phyloP scores from a whole-genome alignment of 805 yeast species.

The Lachancea thermotolerans region DNA sequence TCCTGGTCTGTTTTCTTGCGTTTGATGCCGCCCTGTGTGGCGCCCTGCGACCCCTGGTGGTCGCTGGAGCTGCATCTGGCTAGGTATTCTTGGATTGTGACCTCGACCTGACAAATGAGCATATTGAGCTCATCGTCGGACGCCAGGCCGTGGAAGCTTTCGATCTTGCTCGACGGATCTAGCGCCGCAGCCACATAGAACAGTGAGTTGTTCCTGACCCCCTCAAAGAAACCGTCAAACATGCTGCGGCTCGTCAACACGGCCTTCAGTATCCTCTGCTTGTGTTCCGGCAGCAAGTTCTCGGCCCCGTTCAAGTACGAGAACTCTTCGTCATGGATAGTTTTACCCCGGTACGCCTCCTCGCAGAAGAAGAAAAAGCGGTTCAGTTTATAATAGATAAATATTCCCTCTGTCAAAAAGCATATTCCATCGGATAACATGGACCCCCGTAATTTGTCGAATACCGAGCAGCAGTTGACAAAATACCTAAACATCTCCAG shows the following conservation, averaged over 20 bases:
- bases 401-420: slow-evolving; percentile 5
- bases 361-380: slow-evolving; percentile 5
- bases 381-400: slow-evolving; percentile 4
- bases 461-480: slow-evolving; percentile 3
- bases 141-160: background rate
- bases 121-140: background rate
- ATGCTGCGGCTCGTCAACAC: slow-evolving; percentile 1
- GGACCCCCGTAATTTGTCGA: slow-evolving; percentile 1
- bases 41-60: background rate
- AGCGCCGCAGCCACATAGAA: slow-evolving; percentile 7
- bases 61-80: slow-evolving; percentile 1
- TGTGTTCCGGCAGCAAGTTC: slow-evolving; percentile 5
- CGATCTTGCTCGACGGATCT: slow-evolving; percentile 8
- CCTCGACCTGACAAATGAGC: slow-evolving; percentile 1
- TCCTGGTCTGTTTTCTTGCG: slow-evolving; percentile 1
- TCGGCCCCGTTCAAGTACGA: slow-evolving; percentile 7
- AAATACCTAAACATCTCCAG: slow-evolving; percentile 6
- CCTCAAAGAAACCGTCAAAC: slow-evolving; percentile 5
- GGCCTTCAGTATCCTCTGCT: slow-evolving; percentile 7
- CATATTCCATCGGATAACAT: slow-evolving; percentile 4
- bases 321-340: slow-evolving; percentile 2
- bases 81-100: slow-evolving; percentile 2
- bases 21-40: background rate
- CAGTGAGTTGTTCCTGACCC: slow-evolving; percentile 3
- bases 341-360: slow-evolving; percentile 4